A percentile compares a stretch with the other conserved stretches of the same genome.
These are phyloP conservation scores for Wickerhamiella qilinensis DNA, from an alignment of 805 yeast genomes.

Conservation along the genomic window DNA sequence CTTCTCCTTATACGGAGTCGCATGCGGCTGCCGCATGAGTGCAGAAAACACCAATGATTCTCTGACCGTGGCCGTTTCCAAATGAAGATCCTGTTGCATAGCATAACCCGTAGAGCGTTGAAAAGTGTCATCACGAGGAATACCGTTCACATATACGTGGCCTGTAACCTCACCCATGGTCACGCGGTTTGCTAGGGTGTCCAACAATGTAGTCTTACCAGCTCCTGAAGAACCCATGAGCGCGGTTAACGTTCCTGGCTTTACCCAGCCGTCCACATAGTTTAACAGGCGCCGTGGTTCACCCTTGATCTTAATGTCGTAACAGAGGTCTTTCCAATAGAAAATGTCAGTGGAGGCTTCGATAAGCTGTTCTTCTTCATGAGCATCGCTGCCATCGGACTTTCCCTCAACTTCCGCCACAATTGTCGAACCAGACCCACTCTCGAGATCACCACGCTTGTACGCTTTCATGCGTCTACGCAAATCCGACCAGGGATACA, in stretches of 20 bases:
- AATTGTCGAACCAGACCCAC: slow-evolving; percentile 13
- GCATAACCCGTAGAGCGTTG: slow-evolving; percentile 67
- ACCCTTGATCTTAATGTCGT: slow-evolving; percentile 33
- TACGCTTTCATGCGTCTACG: slow-evolving; percentile 5
- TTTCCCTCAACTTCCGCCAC: too few species aligned
- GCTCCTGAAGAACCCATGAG: slow-evolving; percentile 83
- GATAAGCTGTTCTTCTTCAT: slow-evolving; percentile 22
- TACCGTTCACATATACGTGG: slow-evolving; percentile 57
- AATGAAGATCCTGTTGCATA: slow-evolving; percentile 67
- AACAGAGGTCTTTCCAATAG: slow-evolving; percentile 47
- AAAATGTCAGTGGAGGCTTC: slow-evolving; percentile 32
- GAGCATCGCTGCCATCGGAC: too few species aligned
- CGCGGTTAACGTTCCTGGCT: slow-evolving; percentile 70
- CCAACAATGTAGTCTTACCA: slow-evolving; percentile 65
- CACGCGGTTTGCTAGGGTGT: slow-evolving; percentile 56
- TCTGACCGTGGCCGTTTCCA: slow-evolving; percentile 55
- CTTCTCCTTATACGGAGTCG: slow-evolving; percentile 41
- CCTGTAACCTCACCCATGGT: slow-evolving; percentile 57
- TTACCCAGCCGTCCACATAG: slow-evolving; percentile 53
- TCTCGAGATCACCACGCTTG: slow-evolving; percentile 13
- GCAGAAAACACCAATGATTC: slow-evolving; percentile 64
- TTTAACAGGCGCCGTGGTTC: slow-evolving; percentile 26
- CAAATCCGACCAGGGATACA: slow-evolving; percentile 13
- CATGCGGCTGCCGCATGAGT: slow-evolving; percentile 46
- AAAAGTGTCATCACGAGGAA: slow-evolving; percentile 45